phyloP scores from a whole-genome alignment of 179 eudicot genomes.

The Silene coronaria region DNA sequence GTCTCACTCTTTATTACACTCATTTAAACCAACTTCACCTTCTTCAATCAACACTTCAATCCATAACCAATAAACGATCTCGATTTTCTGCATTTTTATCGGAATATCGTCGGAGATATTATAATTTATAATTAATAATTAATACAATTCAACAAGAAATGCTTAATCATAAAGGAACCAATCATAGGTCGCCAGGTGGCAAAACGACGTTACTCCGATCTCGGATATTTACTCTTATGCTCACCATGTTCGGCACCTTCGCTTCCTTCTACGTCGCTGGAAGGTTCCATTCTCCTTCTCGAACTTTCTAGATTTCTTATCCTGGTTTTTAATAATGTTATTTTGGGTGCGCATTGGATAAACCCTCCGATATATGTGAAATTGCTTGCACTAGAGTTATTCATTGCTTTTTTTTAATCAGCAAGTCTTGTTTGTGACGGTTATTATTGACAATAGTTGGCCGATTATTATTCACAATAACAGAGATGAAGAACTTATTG shows the following conservation, averaged over 20 bases:
- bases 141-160: conserved; percentile 14
- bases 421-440: too few species aligned
- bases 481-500: too few species aligned
- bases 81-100: background rate
- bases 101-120: background rate
- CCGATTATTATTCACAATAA: too few species aligned
- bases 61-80: too few species aligned
- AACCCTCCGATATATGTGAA: background rate
- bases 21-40: too few species aligned
- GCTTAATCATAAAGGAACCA: conserved; percentile 23
- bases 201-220: conserved; percentile 25
- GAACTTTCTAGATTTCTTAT: background rate
- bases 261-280: conserved; percentile 32
- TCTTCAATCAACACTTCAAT: too few species aligned
- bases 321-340: background rate
- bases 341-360: background rate
- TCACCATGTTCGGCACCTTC: conserved; percentile 32
- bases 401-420: too few species aligned
- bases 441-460: too few species aligned
- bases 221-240: conserved; percentile 30
- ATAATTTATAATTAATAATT: too few species aligned
- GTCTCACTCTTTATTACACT: too few species aligned
- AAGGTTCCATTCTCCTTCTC: conserved; percentile 22
- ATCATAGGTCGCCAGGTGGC: conserved; percentile 20
- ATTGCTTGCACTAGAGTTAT: too few species aligned